Evolutionary conservation across 208 protist species (phyloP).

Genomic region (Leishmania braziliensis): DNA sequence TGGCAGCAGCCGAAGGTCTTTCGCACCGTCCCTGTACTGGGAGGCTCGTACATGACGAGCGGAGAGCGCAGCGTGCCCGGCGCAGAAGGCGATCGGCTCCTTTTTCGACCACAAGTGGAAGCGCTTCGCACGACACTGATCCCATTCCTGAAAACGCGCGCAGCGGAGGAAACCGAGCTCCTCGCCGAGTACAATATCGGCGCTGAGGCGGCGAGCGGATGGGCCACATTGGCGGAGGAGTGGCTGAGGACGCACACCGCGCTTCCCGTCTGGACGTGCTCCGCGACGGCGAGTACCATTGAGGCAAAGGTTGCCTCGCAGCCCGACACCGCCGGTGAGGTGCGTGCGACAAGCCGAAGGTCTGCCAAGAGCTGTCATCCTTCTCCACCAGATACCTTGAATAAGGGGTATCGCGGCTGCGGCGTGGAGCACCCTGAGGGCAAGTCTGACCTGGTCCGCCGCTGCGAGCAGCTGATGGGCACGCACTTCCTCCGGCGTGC

Average conservation of each 20-base stretch:
- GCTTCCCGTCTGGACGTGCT: conserved; percentile 54
- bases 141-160: conserved; percentile 52
- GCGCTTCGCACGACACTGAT: conserved; percentile 42
- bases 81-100: conserved; percentile 14
- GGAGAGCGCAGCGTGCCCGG: background rate
- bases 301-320: conserved; percentile 20
- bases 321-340: background rate
- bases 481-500: conserved; percentile 47
- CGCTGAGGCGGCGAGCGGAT: conserved; percentile 29
- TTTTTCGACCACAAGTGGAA: conserved; percentile 46
- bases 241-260: conserved; percentile 36
- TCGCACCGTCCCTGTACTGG: conserved; percentile 54
- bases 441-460: conserved; percentile 48
- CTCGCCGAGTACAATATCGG: conserved; percentile 28
- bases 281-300: conserved; percentile 10
- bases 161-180: conserved; percentile 26
- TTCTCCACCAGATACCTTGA: background rate
- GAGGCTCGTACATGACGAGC: conserved; percentile 47
- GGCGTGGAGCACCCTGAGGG: conserved; percentile 61
- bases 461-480: conserved; percentile 54
- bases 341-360: background rate
- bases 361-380: background rate
- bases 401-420: conserved; percentile 24
- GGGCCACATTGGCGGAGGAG: conserved; percentile 31
- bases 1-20: conserved; percentile 83